Evolutionary conservation across 2,329 filamentous ascomycete genomes (phyloP), one percentile per base, ranked within the genome.

Genomic region (Trichoderma cornu-damae): DNA sequence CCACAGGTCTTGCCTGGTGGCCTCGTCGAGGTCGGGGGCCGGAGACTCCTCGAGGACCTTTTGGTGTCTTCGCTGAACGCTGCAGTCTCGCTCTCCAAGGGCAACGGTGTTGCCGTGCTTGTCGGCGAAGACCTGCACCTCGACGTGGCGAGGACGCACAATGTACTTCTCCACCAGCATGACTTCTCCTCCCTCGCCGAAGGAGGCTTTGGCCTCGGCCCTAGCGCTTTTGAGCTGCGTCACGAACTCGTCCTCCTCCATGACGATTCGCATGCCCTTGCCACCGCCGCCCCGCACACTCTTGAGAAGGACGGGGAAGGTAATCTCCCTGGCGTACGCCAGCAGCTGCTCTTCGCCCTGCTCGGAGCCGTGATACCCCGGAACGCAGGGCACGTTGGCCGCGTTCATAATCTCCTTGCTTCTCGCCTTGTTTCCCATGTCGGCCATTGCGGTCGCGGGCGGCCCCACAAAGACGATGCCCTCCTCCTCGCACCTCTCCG

Each of bases 381-480:
- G 94, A 48, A 99, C 94, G 67, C 94, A 97, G 4, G 92, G 92
- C 3, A 99, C 94, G 7, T 91, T 90, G n/a, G 94, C 93, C 4
- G 85, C 84, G 32, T 84, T 90, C 94, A 99, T 97, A 68, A 99
- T 96, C 69, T 96, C 89, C 73, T 99, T 99, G 52, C 89, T 94
- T 59, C 88, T 81, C 56, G 87, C 91, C 76, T 96, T 96, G 75
- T 96, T 90, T 49, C 92, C 92, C 92, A 96, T 96, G 59, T 91
- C 90, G 58, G 87, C 77, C 68, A 89, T 91, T 64, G 92, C 92
- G 51, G 83, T 80, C 26, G 86, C 85, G 3, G 94, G 91, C 1
- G 94, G 94, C 0, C 94, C 94, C 66, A 99, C 95, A 70, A 99
- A 99, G 56, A 93, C 86, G 62, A 99, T 81, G 9, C 94, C 94